Percentiles rank a stretch among this genome's conserved stretches.
These are phyloP conservation scores for Quercus aquifolioides DNA, from an alignment of 306 rosid species.

Conservation along the genomic window DNA sequence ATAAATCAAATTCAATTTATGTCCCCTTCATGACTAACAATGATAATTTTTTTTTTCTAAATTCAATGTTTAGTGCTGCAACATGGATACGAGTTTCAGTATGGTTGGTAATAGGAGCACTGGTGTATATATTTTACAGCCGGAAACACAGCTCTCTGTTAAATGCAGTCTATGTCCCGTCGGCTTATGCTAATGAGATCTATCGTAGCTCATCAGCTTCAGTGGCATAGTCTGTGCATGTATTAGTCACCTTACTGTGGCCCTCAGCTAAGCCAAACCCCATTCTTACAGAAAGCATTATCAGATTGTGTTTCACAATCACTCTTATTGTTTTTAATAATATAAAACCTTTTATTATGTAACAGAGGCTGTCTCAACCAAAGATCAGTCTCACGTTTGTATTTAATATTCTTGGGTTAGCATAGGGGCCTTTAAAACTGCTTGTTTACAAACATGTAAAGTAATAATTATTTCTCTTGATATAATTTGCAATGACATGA, in stretches of 20 bases:
- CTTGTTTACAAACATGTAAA: not conserved
- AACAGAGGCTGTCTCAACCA: not conserved
- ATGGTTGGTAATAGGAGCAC: slow-evolving; percentile 54
- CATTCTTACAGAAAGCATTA: not conserved
- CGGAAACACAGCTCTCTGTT: slow-evolving; percentile 58
- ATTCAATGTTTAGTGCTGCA: slow-evolving; percentile 36
- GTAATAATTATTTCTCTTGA: not conserved
- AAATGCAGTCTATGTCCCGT: slow-evolving; percentile 59
- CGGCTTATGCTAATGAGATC: slow-evolving; percentile 44
- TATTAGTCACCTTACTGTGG: not conserved
- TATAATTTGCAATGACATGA: too few species aligned
- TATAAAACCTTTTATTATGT: not conserved
- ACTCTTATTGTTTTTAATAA: slow-evolving; percentile 10
- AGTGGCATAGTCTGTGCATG: slow-evolving; percentile 23
- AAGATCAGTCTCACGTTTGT: slow-evolving; percentile 1
- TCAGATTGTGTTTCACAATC: not conserved
- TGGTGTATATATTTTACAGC: slow-evolving; percentile 55
- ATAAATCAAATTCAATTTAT: not conserved
- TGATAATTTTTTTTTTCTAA: slow-evolving; percentile 1
- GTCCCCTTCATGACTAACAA: not conserved
- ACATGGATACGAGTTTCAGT: slow-evolving; percentile 61
- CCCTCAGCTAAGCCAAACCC: not conserved
- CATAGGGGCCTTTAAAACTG: not conserved
- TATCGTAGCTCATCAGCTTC: slow-evolving; percentile 30
- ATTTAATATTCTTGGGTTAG: not conserved